Base-by-base conservation (phyloP, 805 yeast genomes). In the Candida cerambycidarum region DNA sequence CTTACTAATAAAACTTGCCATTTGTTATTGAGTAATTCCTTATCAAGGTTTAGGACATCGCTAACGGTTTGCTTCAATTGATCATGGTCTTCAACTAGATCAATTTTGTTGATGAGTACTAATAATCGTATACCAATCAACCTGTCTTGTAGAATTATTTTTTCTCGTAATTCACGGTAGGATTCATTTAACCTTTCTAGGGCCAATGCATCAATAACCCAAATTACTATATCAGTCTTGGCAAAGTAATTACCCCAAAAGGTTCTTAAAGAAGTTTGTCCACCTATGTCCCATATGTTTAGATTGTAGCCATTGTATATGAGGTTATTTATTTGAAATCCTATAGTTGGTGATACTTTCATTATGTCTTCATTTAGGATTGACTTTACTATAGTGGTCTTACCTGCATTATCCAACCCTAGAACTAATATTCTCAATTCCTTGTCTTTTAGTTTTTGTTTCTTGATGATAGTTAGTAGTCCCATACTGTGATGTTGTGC, bases 361-460 rank as follows among this genome's bases (percentile, higher is more conserved):
- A 59, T 53, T 5, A 75, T 70, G 45, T 80, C 79, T 49, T 73
- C 67, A 18, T 69, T 48, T 63, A 84, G 67, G 12, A 87, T 56
- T 14, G 69, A 57, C 44, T 81, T 80, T 16, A 89, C 83, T 2
- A 92, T 76, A 0, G 97, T 86, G 2, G 97, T 85, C 60, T 90
- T 90, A 2, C 98, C 98, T 0, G 96, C 78, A 60, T 88, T 89
- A 58, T 90, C 98, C 3, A 90, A 75, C 0, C 98, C 98, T 10
- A 90, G 73, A 44, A 87, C 71, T 16, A 92, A 68, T 18, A 89
- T 75, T 16, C 97, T 68, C 25, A 86, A 64, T 59, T 89, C 96
- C 42, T 73, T 71, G 51, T 88, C 96, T 59, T 87, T 89, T 31
- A 78, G 69, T 64, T 88, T 84, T 57, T 88, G 96, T 58, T 89